phyloP scores from a whole-genome alignment of 2,329 filamentous ascomycete species.

The Gaeumannomyces sp. region DNA sequence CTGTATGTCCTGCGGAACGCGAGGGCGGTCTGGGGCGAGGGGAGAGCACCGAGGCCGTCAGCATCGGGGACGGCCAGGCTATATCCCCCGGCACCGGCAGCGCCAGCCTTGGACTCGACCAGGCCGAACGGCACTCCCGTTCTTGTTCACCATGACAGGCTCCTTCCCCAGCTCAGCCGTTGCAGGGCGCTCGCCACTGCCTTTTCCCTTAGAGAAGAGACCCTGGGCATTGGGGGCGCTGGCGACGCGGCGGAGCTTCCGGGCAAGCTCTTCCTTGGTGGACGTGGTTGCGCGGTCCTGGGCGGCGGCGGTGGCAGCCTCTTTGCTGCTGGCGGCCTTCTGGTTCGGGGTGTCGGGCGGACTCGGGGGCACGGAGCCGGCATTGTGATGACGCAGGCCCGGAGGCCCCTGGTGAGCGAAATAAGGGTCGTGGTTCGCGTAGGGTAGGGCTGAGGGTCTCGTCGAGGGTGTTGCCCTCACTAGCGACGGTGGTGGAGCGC shows the following conservation, averaged over 20 bases:
- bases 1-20: constrained; percentile 94
- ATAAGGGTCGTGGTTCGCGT: constrained; percentile 96
- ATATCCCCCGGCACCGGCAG: constrained; percentile 25
- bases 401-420: constrained; percentile 95
- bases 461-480: constrained; percentile 85
- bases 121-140: constrained; percentile 40
- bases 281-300: constrained; percentile 61
- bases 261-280: constrained; percentile 88
- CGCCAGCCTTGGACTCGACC: constrained; percentile 36
- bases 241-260: constrained; percentile 87
- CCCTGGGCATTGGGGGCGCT: constrained; percentile 97
- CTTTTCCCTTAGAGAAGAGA: constrained; percentile 62
- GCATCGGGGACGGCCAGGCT: constrained; percentile 36
- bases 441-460: constrained; percentile 85
- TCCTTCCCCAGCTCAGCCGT: constrained; percentile 86
- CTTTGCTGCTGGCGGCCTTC: constrained; percentile 60
- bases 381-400: constrained; percentile 88
- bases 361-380: constrained; percentile 84
- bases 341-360: constrained; percentile 84
- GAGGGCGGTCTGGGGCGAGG: constrained; percentile 63
- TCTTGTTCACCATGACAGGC: constrained; percentile 56
- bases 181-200: constrained; percentile 61
- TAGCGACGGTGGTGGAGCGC: constrained; percentile 83
- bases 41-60: constrained; percentile 54
- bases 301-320: constrained; percentile 46